These are phyloP conservation scores for Aurifilum marmelostoma DNA, from an alignment of 2,329 filamentous ascomycete species.

Conservation along the genomic window DNA sequence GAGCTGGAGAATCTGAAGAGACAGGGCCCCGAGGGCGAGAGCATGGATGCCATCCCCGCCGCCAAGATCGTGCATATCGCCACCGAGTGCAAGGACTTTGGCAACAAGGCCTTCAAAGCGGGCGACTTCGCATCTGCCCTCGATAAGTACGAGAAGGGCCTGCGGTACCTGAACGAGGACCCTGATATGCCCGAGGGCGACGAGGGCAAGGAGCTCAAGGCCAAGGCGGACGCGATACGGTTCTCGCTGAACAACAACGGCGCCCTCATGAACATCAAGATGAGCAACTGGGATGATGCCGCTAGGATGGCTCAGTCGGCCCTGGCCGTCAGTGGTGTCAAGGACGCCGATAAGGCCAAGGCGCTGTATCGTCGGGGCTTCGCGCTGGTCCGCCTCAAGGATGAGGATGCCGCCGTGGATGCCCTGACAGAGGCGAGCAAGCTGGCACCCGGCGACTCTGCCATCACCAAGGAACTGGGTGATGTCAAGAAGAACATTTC, in stretches of 20 bases:
- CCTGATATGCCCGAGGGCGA: constrained; percentile 62
- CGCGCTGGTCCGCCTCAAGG: constrained; percentile 76
- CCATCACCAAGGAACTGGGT: constrained; percentile 73
- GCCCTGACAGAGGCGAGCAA: constrained; percentile 76
- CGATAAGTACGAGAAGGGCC: constrained; percentile 91
- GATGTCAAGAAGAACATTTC: constrained; percentile 76
- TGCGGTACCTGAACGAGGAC: constrained; percentile 87
- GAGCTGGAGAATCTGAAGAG: constrained; percentile 45
- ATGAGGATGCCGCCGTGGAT: constrained; percentile 78
- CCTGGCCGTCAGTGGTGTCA: constrained; percentile 66
- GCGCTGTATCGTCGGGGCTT: constrained; percentile 81
- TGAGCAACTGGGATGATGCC: constrained; percentile 71
- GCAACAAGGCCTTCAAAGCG: constrained; percentile 89
- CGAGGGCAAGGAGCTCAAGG: constrained; percentile 62
- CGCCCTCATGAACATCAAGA: constrained; percentile 83
- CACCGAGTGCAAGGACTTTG: constrained; percentile 83
- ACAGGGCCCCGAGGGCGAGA: constrained; percentile 40
- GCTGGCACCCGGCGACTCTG: constrained; percentile 74
- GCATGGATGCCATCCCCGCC: constrained; percentile 62
- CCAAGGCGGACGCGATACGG: constrained; percentile 72
- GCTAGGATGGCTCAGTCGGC: constrained; percentile 73
- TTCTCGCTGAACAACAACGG: constrained; percentile 89
- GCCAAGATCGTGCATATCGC: constrained; percentile 77
- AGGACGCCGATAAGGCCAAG: constrained; percentile 84
- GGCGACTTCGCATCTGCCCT: constrained; percentile 72